Evolutionary conservation across 192 early-diverging fungal genomes (phyloP), one percentile per base, ranked within the genome.

Genomic region (Entomortierella lignicola): DNA sequence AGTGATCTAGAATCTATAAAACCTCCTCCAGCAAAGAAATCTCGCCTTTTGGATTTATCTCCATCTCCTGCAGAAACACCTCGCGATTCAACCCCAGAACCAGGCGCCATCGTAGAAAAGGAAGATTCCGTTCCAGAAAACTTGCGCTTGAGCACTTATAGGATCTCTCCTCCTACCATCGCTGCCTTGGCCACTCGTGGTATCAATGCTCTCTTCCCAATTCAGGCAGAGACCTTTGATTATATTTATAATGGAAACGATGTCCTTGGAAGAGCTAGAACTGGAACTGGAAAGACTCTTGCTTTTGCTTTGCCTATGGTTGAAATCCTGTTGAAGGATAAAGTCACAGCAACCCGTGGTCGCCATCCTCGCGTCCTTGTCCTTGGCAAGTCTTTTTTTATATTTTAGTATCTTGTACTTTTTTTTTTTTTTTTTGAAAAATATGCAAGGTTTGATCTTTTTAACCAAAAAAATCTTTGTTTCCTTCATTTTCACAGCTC

Each of bases 161-260:
- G 85, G 37, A 81, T 94, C 60, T 86, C 91, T 6, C 80, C 85
- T 12, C 83, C 89, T 11, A 96, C 94, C 13, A 60, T 94, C 44
- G 82, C 84, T 21, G 88, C 91, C 0, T 85, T 99, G 53, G 79
- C 82, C 23, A 71, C 63, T 3, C 90, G 92, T 43, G 94, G 93
- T 26, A 92, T 98, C 56, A 88, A 87, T 32, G 84, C 91, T 4
- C 85, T 99, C 20, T 99, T 99, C 83, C 95, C 95, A 2, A 99
- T 99, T 63, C 97, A 99, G 75, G 95, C 96, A 21, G 94, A 92
- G 62, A 95, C 94, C 12, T 89, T 91, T 69, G 84, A 89, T 58
- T 84, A 83, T 32, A 91, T 95, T 63, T 88, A 81, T 32, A 90
- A 93, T 48, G 93, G 93, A 64, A 85, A 92, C 42, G 93, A 94